Evolutionary conservation across 225 moss, liverwort and hornwort genomes (phyloP).

Genomic region (Anthoceros angustus): DNA sequence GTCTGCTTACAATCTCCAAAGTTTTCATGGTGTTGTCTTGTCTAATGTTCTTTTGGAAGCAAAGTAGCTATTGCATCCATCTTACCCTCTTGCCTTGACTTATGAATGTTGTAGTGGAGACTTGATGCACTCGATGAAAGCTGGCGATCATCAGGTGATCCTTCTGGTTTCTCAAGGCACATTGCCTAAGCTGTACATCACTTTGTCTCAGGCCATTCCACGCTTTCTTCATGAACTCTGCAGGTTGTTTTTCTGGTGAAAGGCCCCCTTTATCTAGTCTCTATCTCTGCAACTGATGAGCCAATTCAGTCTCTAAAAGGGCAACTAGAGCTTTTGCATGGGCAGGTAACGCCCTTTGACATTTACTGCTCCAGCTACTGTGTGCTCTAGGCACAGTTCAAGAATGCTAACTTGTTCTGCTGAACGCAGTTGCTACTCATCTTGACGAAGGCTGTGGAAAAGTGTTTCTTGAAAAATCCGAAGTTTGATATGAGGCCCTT

Average conservation of each 20-base stretch:
- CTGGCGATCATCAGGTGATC: constrained; percentile 91
- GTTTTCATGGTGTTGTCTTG: background rate
- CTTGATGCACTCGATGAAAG: constrained; percentile 66
- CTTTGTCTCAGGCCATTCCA: background rate
- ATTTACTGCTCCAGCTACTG: background rate
- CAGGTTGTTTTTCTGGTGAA: constrained; percentile 88
- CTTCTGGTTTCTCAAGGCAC: background rate
- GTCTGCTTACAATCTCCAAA: background rate
- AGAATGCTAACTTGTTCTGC: background rate
- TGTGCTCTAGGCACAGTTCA: background rate
- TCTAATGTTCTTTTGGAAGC: background rate
- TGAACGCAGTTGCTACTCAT: constrained; percentile 62
- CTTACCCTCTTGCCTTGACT: constrained; percentile 16
- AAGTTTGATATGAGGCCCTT: constrained; percentile 98
- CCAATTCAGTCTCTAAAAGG: constrained; percentile 52
- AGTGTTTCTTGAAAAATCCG: constrained; percentile 81
- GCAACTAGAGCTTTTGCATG: constrained; percentile 84
- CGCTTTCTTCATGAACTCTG: constrained; percentile 11
- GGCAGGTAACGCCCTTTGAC: constrained; percentile 41
- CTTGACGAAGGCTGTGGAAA: constrained; percentile 86
- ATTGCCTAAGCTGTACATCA: background rate
- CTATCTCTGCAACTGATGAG: constrained; percentile 90
- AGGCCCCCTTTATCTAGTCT: constrained; percentile 86
- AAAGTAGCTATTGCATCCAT: constrained; percentile 6
- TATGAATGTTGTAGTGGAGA: constrained; percentile 62